Percentiles rank a stretch among this genome's conserved stretches.
These are phyloP conservation scores for Serendipita sp. DNA, from an alignment of 768 basidiomycete species.

Conservation along the genomic window DNA sequence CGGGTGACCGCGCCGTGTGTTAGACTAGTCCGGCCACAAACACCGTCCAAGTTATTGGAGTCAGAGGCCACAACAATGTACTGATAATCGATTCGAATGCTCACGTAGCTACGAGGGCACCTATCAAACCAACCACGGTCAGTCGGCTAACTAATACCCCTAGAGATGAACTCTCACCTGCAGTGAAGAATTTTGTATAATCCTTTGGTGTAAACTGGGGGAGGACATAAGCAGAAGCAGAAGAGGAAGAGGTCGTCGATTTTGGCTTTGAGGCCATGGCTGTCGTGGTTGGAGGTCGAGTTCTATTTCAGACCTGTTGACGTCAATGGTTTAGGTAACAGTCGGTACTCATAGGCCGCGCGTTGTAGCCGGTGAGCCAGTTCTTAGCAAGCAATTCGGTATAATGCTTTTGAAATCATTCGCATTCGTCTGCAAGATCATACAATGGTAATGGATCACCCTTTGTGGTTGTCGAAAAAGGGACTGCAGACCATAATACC, in stretches of 20 bases:
- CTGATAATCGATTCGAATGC: constrained; percentile 17
- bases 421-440: no score
- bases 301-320: neutral
- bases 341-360: neutral
- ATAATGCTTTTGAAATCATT: no score
- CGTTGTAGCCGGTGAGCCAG: no score
- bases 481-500: no score
- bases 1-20: constrained; percentile 80
- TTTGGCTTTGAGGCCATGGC: neutral
- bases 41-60: neutral
- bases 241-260: neutral
- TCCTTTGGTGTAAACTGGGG: constrained; percentile 35
- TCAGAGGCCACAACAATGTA: neutral
- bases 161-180: constrained; percentile 25
- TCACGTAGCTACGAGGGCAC: constrained; percentile 40
- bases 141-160: neutral
- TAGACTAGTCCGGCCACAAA: constrained; percentile 24
- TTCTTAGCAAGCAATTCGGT: no score
- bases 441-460: no score
- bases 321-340: neutral
- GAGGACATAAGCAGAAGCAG: constrained; percentile 6
- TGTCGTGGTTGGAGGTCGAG: neutral
- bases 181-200: constrained; percentile 48
- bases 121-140: constrained; percentile 29
- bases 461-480: no score